phyloP scores from a whole-genome alignment of 345 rosid species.

The Turnera subulata region DNA sequence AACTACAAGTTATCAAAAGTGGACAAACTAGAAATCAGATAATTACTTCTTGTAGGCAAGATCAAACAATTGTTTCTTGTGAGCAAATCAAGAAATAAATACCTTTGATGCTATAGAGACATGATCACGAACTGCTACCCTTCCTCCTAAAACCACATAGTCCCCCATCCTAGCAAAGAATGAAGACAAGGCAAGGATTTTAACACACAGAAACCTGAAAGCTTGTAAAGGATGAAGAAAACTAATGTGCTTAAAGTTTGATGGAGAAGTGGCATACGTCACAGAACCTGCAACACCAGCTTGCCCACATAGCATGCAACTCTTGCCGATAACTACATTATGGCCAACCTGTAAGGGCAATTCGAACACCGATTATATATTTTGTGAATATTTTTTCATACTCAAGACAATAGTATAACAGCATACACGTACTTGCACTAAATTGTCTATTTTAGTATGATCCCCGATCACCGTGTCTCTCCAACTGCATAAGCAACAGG shows the following conservation, averaged over 20 bases:
- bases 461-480: conserved; percentile 75
- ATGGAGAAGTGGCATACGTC: conserved; percentile 42
- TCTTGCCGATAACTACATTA: conserved; percentile 64
- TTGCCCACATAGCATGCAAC: conserved; percentile 86
- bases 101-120: conserved; percentile 70
- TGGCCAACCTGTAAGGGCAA: conserved; percentile 61
- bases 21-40: too few relatives aligned
- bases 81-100: conserved; percentile 9
- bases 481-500: conserved; percentile 58
- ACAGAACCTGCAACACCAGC: conserved; percentile 86
- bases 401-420: conserved; percentile 8
- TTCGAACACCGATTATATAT: conserved; percentile 9
- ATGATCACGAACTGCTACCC: conserved; percentile 68
- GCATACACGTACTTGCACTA: conserved; percentile 57
- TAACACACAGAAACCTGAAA: neutral
- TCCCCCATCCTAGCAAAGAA: conserved; percentile 55
- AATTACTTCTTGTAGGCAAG: too few relatives aligned
- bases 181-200: neutral
- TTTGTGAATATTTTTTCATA: neutral
- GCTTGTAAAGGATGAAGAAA: conserved; percentile 2
- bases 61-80: neutral
- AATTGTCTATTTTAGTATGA: conserved; percentile 75
- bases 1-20: too few relatives aligned
- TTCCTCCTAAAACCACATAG: conserved; percentile 59
- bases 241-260: neutral